A percentile compares a stretch with the other conserved stretches of the same genome.
Conservation (phyloP, 2,329 filamentous ascomycete genomes). For the Fusarium sp. region DNA sequence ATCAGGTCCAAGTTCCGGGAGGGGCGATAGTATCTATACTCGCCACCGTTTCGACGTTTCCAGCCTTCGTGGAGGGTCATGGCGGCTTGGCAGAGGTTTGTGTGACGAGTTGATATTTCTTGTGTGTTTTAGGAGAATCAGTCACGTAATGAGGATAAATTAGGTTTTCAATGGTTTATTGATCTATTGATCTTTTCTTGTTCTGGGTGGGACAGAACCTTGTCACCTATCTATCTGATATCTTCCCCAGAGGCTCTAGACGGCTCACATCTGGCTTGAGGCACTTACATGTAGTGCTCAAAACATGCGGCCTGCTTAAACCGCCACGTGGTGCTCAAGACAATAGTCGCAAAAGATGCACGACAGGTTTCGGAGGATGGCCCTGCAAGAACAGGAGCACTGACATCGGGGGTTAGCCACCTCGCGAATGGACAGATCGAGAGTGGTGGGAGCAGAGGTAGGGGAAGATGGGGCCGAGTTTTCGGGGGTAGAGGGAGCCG, state of each 20-base stretch:
- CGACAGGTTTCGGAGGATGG: not conserved
- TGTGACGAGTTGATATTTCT: not conserved
- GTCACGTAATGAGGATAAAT: not conserved
- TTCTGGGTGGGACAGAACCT: not conserved
- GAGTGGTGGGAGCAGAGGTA: not conserved
- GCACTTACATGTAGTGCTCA: not conserved
- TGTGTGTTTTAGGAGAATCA: not conserved
- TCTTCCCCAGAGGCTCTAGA: not conserved
- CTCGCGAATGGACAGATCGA: not conserved
- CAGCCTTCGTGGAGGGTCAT: not conserved
- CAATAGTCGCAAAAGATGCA: not conserved
- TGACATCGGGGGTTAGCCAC: not conserved
- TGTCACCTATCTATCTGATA: not conserved
- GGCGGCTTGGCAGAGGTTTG: not conserved
- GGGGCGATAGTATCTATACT: not conserved
- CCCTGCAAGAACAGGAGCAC: not conserved
- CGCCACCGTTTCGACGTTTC: constrained; percentile 2
- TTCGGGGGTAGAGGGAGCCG: not conserved
- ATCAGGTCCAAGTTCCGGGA: not conserved
- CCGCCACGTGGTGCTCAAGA: not conserved
- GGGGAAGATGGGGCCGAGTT: not conserved
- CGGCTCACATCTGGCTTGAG: not conserved
- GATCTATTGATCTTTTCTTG: not conserved
- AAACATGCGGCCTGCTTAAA: not conserved
- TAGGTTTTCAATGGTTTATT: not conserved